A percentile compares a stretch with the other conserved stretches of the same genome.
Conservation (phyloP, 768 basidiomycete genomes). For the Suillus subaureus region DNA sequence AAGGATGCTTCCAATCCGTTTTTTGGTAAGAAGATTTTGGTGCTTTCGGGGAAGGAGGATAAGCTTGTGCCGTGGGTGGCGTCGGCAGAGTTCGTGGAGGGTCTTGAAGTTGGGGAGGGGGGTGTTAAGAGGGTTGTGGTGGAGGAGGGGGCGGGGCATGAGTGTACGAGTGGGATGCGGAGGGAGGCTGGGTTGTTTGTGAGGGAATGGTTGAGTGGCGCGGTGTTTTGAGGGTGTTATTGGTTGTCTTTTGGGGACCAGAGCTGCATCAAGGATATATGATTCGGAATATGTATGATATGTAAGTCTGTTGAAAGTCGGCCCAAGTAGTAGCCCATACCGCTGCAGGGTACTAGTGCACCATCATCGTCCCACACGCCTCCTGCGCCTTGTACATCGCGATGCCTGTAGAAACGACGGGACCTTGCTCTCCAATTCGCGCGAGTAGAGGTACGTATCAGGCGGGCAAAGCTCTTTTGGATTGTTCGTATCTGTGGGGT, state of each 20-base stretch:
- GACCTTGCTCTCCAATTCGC: constrained; percentile 25
- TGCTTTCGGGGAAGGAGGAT: constrained; percentile 69
- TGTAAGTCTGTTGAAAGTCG: too few species aligned
- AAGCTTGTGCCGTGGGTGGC: constrained; percentile 66
- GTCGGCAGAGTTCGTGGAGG: constrained; percentile 57
- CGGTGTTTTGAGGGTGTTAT: not conserved
- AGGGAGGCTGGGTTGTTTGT: constrained; percentile 39
- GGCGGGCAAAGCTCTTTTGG: not conserved
- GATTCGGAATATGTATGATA: too few species aligned
- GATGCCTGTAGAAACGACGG: constrained; percentile 6
- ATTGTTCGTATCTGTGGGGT: too few species aligned
- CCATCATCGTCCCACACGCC: too few species aligned
- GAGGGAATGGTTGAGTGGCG: constrained; percentile 24
- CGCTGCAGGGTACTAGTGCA: too few species aligned
- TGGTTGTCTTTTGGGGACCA: not conserved
- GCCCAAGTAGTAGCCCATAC: too few species aligned
- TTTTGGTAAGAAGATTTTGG: constrained; percentile 70
- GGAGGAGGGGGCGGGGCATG: constrained; percentile 61
- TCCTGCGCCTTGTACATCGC: too few species aligned
- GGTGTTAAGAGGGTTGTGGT: constrained; percentile 62
- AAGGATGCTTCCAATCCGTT: constrained; percentile 55
- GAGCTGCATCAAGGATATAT: not conserved
- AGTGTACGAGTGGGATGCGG: constrained; percentile 63
- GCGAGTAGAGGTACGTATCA: constrained; percentile 18
- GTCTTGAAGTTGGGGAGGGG: constrained; percentile 49